Percentiles rank a stretch among this genome's conserved stretches.
Conservation (phyloP, 2,329 filamentous ascomycete species). For the Metarhizium brunneum region DNA sequence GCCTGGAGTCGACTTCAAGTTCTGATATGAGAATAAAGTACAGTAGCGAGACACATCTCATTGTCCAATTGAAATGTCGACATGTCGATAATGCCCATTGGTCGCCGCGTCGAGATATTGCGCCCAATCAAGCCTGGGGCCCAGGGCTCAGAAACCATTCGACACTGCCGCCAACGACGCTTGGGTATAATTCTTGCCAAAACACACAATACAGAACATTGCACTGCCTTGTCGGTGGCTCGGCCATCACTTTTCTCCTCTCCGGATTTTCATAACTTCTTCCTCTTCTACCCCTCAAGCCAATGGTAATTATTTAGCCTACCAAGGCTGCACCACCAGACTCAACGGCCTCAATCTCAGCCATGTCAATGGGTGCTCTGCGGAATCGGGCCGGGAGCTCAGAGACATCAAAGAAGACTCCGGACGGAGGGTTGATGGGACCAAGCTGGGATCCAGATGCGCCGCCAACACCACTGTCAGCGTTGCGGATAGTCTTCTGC, state of each 20-base stretch:
- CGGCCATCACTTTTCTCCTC: background rate
- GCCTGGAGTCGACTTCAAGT: background rate
- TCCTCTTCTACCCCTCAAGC: background rate
- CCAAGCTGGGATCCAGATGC: constrained; percentile 62
- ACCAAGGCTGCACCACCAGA: constrained; percentile 68
- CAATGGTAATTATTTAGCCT: constrained; percentile 23
- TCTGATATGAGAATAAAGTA: background rate
- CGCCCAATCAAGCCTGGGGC: background rate
- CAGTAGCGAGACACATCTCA: background rate
- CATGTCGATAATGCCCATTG: background rate
- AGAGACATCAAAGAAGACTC: constrained; percentile 78
- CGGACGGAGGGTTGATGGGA: constrained; percentile 58
- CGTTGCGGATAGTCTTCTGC: constrained; percentile 42
- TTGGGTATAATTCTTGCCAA: background rate
- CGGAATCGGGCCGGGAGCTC: constrained; percentile 82
- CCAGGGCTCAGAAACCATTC: background rate
- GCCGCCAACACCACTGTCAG: constrained; percentile 43
- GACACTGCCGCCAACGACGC: background rate
- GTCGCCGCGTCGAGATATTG: background rate
- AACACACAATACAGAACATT: background rate
- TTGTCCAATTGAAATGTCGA: background rate
- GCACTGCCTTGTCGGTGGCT: background rate
- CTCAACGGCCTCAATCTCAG: constrained; percentile 94
- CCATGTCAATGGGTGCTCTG: constrained; percentile 59
- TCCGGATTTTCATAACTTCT: background rate